Evolutionary conservation across 148 eudicot genomes (phyloP), one percentile per base, ranked within the genome.

Genomic region (Persicaria maculosa): DNA sequence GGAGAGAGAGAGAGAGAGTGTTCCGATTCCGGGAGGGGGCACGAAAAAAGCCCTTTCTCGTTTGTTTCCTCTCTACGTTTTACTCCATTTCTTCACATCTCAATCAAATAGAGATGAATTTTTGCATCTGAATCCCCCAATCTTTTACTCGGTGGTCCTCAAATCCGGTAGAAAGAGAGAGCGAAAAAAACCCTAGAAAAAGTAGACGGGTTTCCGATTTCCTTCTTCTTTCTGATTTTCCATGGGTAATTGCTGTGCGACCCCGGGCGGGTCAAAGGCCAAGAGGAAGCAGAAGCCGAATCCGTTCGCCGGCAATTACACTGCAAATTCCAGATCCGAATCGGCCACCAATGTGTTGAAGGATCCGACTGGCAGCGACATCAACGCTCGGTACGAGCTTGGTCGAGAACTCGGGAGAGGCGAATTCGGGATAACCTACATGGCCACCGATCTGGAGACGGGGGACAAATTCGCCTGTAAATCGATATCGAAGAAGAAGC

Each of bases 321-420:
- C 83, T 45, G 78, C 68, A 47, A 20, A 17, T 10, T 61, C 73
- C 73, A 77, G 74, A 85, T 74, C 80, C 50, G 76, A 67, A 2
- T 50, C 71, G 45, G 74, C 77, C 45, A 77, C 75, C n/a, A 82
- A 70, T 54, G 89, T 86, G 44, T 74, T 86, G 75, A 79, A 75
- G 16, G 71, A 84, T 47, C 84, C 87, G 17, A 86, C 89, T 7
- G 89, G 89, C 16, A 70, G 76, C n/a, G 74, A 86, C 70, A 82
- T 86, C 62, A 68, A 52, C 0, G 74, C 53, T 54, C 74, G 72
- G 40, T 86, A 84, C 44, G 80, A 82, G 46, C 82, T 86, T 15
- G 89, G 85, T 4, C 81, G 85, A 2, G 88, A 86, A 78, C 83
- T 86, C 1, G 88, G 88, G 43, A 75, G 88, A 16, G 88, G 88